phyloP scores from a whole-genome alignment of 1,284 basidiomycete species.

The Quambalaria eucalypti region DNA sequence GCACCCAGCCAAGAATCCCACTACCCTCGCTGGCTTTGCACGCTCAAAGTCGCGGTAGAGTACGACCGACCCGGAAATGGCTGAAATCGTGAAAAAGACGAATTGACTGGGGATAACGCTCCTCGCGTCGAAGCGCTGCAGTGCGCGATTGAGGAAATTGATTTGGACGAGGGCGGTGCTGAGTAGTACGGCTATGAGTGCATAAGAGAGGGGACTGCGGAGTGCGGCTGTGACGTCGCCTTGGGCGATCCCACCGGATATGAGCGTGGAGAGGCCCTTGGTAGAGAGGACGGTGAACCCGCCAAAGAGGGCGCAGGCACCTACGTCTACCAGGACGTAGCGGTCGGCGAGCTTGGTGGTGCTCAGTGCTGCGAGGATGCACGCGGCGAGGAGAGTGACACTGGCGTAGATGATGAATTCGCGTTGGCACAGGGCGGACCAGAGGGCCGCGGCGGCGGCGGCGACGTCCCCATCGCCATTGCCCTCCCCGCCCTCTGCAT shows the following conservation, averaged over 20 bases:
- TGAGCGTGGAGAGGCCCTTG: conserved; percentile 77
- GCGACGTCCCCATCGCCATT: conserved; percentile 55
- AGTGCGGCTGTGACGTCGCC: conserved; percentile 22
- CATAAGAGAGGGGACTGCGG: conserved; percentile 35
- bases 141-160: conserved; percentile 68
- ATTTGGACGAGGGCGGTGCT: conserved; percentile 81
- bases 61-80: conserved; percentile 83
- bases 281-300: conserved; percentile 91
- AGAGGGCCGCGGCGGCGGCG: conserved; percentile 85
- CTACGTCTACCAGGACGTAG: conserved; percentile 76
- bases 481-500: not conserved
- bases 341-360: conserved; percentile 60
- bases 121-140: conserved; percentile 38
- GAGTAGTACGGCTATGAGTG: conserved; percentile 57
- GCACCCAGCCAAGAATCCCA: conserved; percentile 78
- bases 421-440: no score
- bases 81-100: conserved; percentile 64
- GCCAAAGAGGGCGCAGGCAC: conserved; percentile 78
- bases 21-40: conserved; percentile 56
- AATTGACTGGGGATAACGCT: conserved; percentile 67
- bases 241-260: conserved; percentile 11
- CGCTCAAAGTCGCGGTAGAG: conserved; percentile 81
- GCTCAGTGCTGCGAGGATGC: conserved; percentile 62
- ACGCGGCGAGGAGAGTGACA: conserved; percentile 80
- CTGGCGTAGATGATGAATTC: no score